Evolutionary conservation across 768 basidiomycete species (phyloP).

Genomic region (Hortiboletus campestris): DNA sequence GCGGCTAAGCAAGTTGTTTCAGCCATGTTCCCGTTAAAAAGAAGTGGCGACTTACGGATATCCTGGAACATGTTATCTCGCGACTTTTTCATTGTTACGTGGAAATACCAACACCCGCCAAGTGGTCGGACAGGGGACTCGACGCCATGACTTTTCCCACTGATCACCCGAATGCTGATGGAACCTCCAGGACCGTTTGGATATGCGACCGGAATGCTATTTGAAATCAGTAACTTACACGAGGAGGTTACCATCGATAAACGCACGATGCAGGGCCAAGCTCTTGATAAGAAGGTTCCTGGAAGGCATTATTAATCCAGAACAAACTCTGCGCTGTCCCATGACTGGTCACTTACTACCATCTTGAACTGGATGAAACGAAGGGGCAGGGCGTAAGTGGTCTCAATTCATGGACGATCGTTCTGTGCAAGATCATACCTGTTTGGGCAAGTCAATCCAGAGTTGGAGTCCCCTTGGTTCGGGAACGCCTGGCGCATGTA

Average conservation of each 20-base stretch:
- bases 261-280: conserved; percentile 60
- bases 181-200: conserved; percentile 68
- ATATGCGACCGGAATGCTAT: conserved; percentile 69
- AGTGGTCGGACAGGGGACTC: conserved; percentile 88
- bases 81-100: conserved; percentile 63
- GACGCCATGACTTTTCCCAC: conserved; percentile 82
- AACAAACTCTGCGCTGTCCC: background rate
- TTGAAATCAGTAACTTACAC: conserved; percentile 1
- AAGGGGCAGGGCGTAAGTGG: conserved; percentile 23
- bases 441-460: conserved; percentile 79
- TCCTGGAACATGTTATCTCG: conserved; percentile 72
- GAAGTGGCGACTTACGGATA: conserved; percentile 54
- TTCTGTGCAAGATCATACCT: conserved; percentile 37
- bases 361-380: conserved; percentile 62
- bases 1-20: conserved; percentile 41
- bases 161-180: conserved; percentile 78
- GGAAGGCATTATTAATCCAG: background rate
- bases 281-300: conserved; percentile 86
- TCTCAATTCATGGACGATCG: conserved; percentile 1
- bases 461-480: conserved; percentile 85
- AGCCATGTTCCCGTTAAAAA: background rate
- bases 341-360: conserved; percentile 42
- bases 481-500: conserved; percentile 61
- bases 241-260: conserved; percentile 1
- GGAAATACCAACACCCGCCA: conserved; percentile 94